Conservation (phyloP, 2,329 filamentous ascomycete genomes). For the Aureobasidium sp. region DNA sequence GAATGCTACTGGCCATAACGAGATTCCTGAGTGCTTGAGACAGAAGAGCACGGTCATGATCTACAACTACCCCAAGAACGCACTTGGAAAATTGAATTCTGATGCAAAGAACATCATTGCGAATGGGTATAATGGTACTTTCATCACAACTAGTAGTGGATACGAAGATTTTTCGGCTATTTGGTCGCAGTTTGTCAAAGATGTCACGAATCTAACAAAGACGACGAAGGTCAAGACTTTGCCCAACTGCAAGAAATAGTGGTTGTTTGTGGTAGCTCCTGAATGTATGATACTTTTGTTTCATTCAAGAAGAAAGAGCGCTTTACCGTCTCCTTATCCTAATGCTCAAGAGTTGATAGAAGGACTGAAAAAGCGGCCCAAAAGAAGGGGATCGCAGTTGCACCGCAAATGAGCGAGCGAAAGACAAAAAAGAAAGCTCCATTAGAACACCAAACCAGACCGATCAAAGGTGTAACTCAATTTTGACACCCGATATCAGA, state of each 20-base stretch:
- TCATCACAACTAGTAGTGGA: neutral
- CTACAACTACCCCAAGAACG: neutral
- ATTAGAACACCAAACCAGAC: neutral
- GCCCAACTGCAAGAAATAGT: neutral
- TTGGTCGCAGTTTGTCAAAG: conserved; percentile 6
- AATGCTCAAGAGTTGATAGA: neutral
- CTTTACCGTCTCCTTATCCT: no score
- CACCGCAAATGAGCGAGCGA: neutral
- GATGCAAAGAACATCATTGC: neutral
- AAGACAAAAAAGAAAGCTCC: neutral
- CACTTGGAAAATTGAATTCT: neutral
- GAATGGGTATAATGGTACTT: neutral
- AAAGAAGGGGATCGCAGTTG: neutral
- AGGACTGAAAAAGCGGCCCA: neutral
- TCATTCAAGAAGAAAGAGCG: no score
- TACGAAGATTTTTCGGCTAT: conserved; percentile 1
- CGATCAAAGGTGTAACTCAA: neutral
- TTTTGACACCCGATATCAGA: neutral
- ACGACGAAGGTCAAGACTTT: conserved; percentile 11
- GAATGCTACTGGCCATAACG: neutral
- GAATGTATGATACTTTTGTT: neutral
- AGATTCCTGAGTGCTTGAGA: conserved; percentile 6
- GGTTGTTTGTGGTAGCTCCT: neutral
- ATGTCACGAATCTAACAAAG: neutral
- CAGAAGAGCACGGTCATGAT: conserved; percentile 6